Percentiles rank a stretch among this genome's conserved stretches.
Evolutionary conservation across 1,284 basidiomycete species (phyloP).

Genomic region (Rhodotorula sp.): DNA sequence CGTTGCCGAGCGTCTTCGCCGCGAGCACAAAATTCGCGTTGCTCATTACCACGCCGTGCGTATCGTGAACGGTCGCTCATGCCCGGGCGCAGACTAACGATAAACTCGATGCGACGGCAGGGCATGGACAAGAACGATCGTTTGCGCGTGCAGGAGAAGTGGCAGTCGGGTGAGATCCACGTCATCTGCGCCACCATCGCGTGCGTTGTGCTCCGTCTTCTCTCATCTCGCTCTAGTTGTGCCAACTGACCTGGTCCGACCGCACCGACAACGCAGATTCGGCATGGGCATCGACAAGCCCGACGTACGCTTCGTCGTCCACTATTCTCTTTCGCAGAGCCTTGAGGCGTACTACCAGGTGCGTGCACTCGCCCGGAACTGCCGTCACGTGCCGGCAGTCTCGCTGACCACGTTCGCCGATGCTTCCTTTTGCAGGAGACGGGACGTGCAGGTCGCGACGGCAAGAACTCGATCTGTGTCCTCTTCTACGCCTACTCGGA

Average conservation of each 20-base stretch:
- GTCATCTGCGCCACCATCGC: constrained; percentile 84
- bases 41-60: constrained; percentile 79
- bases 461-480: constrained; percentile 64
- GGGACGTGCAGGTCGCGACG: constrained; percentile 79
- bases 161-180: constrained; percentile 71
- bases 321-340: constrained; percentile 67
- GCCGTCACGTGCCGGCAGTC: constrained; percentile 3
- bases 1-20: constrained; percentile 67
- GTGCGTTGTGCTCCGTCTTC: constrained; percentile 45
- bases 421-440: constrained; percentile 61
- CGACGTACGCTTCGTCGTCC: constrained; percentile 76
- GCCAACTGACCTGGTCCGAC: neutral
- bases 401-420: neutral
- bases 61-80: neutral
- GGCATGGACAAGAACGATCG: constrained; percentile 67
- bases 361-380: constrained; percentile 3
- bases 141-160: constrained; percentile 65
- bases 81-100: too few species aligned
- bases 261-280: constrained; percentile 61
- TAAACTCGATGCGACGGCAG: neutral
- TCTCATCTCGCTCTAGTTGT: constrained; percentile 10
- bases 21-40: constrained; percentile 64
- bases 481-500: constrained; percentile 64
- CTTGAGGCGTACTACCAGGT: constrained; percentile 60
- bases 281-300: constrained; percentile 98